phyloP scores from a whole-genome alignment of 345 rosid genomes.

The Anastatica hierochuntica region DNA sequence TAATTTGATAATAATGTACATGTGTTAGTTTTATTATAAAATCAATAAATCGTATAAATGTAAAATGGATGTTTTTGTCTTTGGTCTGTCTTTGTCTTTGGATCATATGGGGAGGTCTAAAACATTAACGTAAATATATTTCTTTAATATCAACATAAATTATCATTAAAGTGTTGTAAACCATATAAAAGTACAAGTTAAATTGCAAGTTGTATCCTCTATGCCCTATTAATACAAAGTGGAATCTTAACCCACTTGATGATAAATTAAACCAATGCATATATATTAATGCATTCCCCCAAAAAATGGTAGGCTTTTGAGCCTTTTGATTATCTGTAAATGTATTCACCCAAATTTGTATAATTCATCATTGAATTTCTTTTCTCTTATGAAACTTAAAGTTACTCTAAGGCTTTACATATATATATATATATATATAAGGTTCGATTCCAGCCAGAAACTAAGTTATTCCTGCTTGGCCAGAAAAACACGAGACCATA shows the following conservation, averaged over 20 bases:
- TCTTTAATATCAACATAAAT: background rate
- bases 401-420: too few relatives aligned
- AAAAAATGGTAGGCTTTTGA: background rate
- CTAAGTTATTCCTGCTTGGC: too few relatives aligned
- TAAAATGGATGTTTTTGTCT: constrained; percentile 11
- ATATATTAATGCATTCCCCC: background rate
- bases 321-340: background rate
- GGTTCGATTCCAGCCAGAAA: too few relatives aligned
- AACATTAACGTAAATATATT: background rate
- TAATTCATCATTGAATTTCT: too few relatives aligned
- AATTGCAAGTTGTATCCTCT: constrained; percentile 1
- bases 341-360: background rate
- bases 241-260: constrained; percentile 25
- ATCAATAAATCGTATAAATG: background rate
- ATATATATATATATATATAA: too few relatives aligned
- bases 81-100: constrained; percentile 6
- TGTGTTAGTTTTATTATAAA: background rate
- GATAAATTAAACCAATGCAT: background rate
- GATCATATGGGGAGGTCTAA: constrained; percentile 14
- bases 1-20: too few relatives aligned
- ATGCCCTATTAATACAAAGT: background rate
- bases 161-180: background rate
- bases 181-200: constrained; percentile 1
- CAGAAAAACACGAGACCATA: too few relatives aligned
- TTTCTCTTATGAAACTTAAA: too few relatives aligned